Evolutionary conservation across 768 basidiomycete genomes (phyloP), one percentile per base, ranked within the genome.

Genomic region (Cyathus striatus): DNA sequence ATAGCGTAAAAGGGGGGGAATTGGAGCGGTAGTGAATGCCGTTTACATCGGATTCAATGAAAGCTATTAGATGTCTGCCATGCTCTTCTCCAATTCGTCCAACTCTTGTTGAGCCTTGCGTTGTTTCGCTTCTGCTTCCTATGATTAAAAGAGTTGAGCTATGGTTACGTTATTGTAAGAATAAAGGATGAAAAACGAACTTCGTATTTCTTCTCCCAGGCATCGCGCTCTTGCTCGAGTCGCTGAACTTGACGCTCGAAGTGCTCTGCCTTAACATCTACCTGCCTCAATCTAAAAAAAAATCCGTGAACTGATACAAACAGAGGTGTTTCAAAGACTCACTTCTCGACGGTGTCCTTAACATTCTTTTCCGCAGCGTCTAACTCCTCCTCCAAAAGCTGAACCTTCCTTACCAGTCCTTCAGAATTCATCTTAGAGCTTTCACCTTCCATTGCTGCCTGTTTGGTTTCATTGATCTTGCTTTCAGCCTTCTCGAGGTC

Each of bases 241-340:
- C 88, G 79, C 51, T 81, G 73, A 16, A 96, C 83, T 60, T 94
- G 90, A 38, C 93, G 81, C 68, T 97, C 95, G 60, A 90, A 96
- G 69, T 98, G 92, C 64, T 99, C 96, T 7, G 95, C 95, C 72
- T 97, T 99, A 66, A 98, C 86, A 60, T 99, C 96, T 44, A 95
- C 92, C 59, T 95, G 90, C 49, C 95, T 76, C 54, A 99, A 75
- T 65, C 95, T 98, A 39, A 22, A 39, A 26, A n/a, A n/a, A n/a
- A n/a, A n/a, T n/a, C n/a, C n/a, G n/a, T n/a, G n/a, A n/a, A n/a
- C n/a, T 32, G 13, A 32, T 32, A 16, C 33, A 17, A 30, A 33
- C 20, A 37, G 25, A 40, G 40, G 20, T 24, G 33, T 32, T 16
- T 23, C 17, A 17, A 39, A 27, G 17, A 5, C 90, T 56, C 59